phyloP scores from a whole-genome alignment of 805 yeast genomes.

The Barnettozyma sp. region DNA sequence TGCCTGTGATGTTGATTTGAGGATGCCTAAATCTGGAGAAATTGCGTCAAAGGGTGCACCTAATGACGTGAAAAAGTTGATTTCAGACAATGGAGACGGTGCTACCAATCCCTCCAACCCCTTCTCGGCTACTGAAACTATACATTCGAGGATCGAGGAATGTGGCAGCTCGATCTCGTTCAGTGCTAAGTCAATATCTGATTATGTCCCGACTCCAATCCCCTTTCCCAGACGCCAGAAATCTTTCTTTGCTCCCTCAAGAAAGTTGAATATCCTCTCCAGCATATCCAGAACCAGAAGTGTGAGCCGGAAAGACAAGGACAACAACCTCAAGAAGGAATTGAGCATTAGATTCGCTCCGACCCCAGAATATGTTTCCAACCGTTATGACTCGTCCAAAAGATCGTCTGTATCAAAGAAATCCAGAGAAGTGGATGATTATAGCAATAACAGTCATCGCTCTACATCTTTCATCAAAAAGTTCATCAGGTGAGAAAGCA shows the following conservation, averaged over 20 bases:
- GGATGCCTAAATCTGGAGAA: slow-evolving; percentile 8
- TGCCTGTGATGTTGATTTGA: slow-evolving; percentile 9
- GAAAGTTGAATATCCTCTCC: neutral
- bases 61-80: slow-evolving; percentile 12
- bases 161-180: slow-evolving; percentile 5
- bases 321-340: slow-evolving; percentile 1
- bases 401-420: too few species aligned
- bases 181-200: slow-evolving; percentile 8
- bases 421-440: neutral
- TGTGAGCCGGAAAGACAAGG: neutral
- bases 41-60: slow-evolving; percentile 6
- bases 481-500: slow-evolving; percentile 5
- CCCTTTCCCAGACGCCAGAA: slow-evolving; percentile 3
- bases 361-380: slow-evolving; percentile 12
- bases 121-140: neutral
- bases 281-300: slow-evolving; percentile 6
- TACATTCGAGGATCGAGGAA: slow-evolving; percentile 5
- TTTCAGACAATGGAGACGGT: slow-evolving; percentile 1
- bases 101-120: neutral
- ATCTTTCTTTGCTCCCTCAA: slow-evolving; percentile 2
- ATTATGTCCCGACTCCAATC: slow-evolving; percentile 17
- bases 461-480: slow-evolving; percentile 1
- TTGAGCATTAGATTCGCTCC: slow-evolving; percentile 18
- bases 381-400: neutral
- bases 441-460: neutral